Evolutionary conservation across 2,329 filamentous ascomycete species (phyloP), one percentile per base, ranked within the genome.

Genomic region (Diaporthe aspalathi): DNA sequence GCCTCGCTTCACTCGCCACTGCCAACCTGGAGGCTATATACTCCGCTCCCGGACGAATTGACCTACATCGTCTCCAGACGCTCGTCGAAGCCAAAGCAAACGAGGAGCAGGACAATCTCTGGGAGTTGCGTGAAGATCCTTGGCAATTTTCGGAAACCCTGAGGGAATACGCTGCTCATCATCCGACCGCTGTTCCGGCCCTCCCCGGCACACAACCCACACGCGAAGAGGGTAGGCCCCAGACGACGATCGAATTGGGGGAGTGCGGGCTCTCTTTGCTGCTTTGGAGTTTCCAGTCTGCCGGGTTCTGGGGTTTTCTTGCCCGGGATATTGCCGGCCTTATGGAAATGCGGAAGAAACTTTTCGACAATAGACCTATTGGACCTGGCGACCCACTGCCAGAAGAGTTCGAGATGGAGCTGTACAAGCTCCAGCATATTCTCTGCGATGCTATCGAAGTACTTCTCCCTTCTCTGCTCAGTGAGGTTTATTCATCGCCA

Each of bases 401-500:
- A 14, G 16, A 45, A 12, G 16, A 22, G 0, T 29, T 60, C 38
- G 22, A 22, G 1, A 27, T n/a, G 5, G 56, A 16, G 2, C 11
- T 60, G 1, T 11, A 20, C 4, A 57, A 43, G 4, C 3, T 43
- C 27, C 14, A 57, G 14, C 5, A 0, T 11, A 1, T 1, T 27
- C 35, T 60, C 1, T 43, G 7, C 16, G 4, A 0, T 0, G 11
- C 0, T 0, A 14, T 60, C 1, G 7, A 43, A 6, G 0, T 1
- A 4, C 8, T 8, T 8, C 8, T 60, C 5, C 2, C 2, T 2
- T 1, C 1, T 5, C 16, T 60, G 16, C 8, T 2, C 4, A n/a
- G 0, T 1, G 5, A 0, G 8, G 22, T 5, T 8, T 38, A 14
- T 14, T 43, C 38, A 20, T 60, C 56, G 0, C 56, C 56, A n/a